Percentiles rank a stretch among this genome's conserved stretches.
These are phyloP conservation scores for Dothideomycetidae sp. DNA, from an alignment of 2,329 filamentous ascomycete genomes.

Conservation along the genomic window DNA sequence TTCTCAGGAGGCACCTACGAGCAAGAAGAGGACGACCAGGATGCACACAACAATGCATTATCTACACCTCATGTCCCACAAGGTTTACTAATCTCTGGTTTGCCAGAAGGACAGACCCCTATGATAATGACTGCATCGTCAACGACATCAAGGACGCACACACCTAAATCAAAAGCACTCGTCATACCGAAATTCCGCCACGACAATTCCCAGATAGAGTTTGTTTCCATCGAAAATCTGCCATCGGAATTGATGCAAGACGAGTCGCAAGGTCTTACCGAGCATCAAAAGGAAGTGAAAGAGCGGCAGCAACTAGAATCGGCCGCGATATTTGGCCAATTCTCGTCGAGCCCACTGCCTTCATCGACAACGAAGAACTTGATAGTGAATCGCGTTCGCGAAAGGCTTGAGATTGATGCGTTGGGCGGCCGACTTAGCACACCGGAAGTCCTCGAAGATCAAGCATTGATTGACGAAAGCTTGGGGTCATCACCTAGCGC, in stretches of 20 bases:
- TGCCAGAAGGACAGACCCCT: slow-evolving; percentile 3
- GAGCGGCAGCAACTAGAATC: slow-evolving; percentile 53
- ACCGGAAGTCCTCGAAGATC: slow-evolving; percentile 27
- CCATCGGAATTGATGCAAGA: slow-evolving; percentile 30
- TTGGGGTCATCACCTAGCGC: slow-evolving; percentile 41
- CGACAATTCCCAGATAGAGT: slow-evolving; percentile 70
- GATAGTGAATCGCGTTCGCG: slow-evolving; percentile 17
- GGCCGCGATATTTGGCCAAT: slow-evolving; percentile 51
- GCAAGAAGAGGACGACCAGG: slow-evolving; percentile 4
- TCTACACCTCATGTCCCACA: not conserved
- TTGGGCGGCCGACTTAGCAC: slow-evolving; percentile 25
- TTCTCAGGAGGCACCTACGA: slow-evolving; percentile 16
- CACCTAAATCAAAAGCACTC: slow-evolving; percentile 6
- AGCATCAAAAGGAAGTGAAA: slow-evolving; percentile 63
- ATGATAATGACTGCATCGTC: slow-evolving; percentile 1
- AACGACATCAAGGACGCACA: not conserved
- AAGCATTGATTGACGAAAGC: slow-evolving; percentile 30
- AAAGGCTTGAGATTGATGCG: slow-evolving; percentile 15
- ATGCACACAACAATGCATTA: slow-evolving; percentile 3
- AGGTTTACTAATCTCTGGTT: slow-evolving; percentile 13
- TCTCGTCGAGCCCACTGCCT: slow-evolving; percentile 41
- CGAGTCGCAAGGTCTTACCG: slow-evolving; percentile 63
- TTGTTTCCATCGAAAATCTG: slow-evolving; percentile 53
- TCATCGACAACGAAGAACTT: slow-evolving; percentile 16
- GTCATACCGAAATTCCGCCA: slow-evolving; percentile 50